A percentile compares a stretch with the other conserved stretches of the same genome.
These are phyloP conservation scores for Beauveria varroae DNA, from an alignment of 2,329 filamentous ascomycete genomes.

Conservation along the genomic window DNA sequence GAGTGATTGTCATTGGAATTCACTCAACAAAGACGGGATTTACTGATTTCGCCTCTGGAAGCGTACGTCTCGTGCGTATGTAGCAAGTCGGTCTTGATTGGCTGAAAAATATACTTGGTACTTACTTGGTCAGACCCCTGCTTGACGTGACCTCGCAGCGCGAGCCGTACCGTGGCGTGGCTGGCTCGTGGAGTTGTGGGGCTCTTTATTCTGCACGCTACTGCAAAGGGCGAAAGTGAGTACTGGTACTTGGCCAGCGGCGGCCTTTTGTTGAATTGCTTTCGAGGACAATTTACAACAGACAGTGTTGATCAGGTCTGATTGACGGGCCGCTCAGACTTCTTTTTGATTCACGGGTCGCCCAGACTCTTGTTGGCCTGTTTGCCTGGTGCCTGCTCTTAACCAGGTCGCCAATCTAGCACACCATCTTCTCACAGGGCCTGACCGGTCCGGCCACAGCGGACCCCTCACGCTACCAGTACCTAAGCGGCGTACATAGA, in stretches of 20 bases:
- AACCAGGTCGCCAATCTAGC: too few species aligned
- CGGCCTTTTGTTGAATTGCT: too few species aligned
- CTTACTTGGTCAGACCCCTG: not conserved
- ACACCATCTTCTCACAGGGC: not conserved
- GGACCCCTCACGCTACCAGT: not conserved
- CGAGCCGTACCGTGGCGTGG: conserved; percentile 10
- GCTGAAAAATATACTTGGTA: too few species aligned
- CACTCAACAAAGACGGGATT: not conserved
- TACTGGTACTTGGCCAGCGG: too few species aligned
- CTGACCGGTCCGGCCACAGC: not conserved
- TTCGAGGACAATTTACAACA: not conserved
- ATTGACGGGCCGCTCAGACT: too few species aligned
- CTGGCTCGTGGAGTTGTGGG: conserved; percentile 3
- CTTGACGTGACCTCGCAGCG: not conserved
- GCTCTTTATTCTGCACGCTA: not conserved
- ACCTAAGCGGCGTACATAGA: not conserved
- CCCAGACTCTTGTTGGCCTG: too few species aligned
- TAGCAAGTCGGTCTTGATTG: too few species aligned
- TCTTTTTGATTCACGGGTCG: too few species aligned
- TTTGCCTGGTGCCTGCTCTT: too few species aligned
- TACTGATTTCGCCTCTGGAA: not conserved
- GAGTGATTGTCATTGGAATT: not conserved
- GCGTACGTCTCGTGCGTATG: not conserved
- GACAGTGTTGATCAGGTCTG: too few species aligned
- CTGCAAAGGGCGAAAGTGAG: not conserved